Evolutionary conservation across 164 flowering plant species (phyloP), one percentile per base, ranked within the genome.

Genomic region (Vitis cinerea): DNA sequence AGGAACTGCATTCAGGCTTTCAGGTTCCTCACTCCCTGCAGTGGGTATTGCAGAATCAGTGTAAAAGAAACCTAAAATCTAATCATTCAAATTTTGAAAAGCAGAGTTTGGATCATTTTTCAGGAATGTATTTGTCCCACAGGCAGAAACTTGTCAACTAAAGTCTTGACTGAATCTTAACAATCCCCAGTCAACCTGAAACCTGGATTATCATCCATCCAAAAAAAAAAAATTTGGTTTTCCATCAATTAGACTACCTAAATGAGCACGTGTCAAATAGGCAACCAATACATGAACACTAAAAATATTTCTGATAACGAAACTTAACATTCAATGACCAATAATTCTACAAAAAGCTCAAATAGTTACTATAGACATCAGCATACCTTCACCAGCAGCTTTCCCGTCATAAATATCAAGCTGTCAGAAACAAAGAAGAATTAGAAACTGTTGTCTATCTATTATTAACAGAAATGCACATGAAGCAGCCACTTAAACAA

Each of bases 321-420:
- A 59, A 11, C 30, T 14, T 0, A 57, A 19, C 10, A 13, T 29
- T 47, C 23, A 9, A 31, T 15, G 10, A 37, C 16, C 50, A 44
- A 61, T 14, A 0, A 15, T 61, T 19, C 11, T 2, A 61, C 8
- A 16, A 49, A 55, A 10, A 4, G 62, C 15, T 44, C 9, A 47
- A 17, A 56, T n/a, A 29, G 27, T 30, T 55, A 17, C 37, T 27
- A 19, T 16, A 37, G 16, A 65, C 12, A 48, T 63, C 53, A 47
- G 17, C 75, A 58, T 85, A 94, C 97, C 97, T 94, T 85, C 90
- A 37, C 17, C 79, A n/a, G 82, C 59, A 76, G 81, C 84, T 83
- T 92, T 87, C 62, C 98, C 97, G 71, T 92, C 97, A 76, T 85
- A 83, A n/a, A 90, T 77, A 68, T 87, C 95, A 50, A 94, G 85